Evolutionary conservation across 768 basidiomycete species (phyloP), one percentile per base, ranked within the genome.

Genomic region (Leccinum subgranulosum): DNA sequence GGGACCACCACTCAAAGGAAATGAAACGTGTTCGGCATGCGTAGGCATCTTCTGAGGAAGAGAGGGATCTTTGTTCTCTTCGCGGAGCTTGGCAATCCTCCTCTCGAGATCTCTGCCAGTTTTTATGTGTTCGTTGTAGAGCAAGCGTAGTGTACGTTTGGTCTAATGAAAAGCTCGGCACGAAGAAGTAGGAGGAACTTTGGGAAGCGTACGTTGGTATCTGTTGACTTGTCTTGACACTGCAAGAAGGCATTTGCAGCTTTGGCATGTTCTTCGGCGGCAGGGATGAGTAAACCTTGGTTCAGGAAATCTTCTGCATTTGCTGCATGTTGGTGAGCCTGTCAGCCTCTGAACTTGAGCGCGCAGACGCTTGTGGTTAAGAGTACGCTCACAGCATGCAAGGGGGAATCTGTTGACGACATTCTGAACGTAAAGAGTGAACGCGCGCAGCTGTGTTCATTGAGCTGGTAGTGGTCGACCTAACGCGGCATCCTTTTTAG

Each of bases 291-390:
- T 6, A 90, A 76, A 12, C 91, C 91, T 57, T 83, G 80, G 12
- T 77, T 78, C 47, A 81, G 67, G 65, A 81, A 83, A 57, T 92
- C 89, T 51, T 92, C 90, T 34, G 90, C 90, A 65, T 87, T 88
- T 15, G 86, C 85, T 53, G 87, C 87, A 73, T 92, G 89, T 64
- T 87, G 84, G 70, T 93, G 88, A 21, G 91, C 90, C 90, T 92
- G 69, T 23, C 19, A n/a, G 29, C 39, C 47, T 54, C 46, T 43
- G 41, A 43, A 29, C 54, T 54, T 29, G 61, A 68, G 31, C 10
- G 17, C 17, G 51, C 28, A 21, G 17, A 43, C n/a, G 27, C 3
- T 4, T 27, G n/a, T 10, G 12, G 43, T 59, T 41, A 51, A 23
- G 12, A 25, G 10, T 1, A 43, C 3, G 53, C 74, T 75, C 66